Evolutionary conservation across 352 stramenopile genomes (phyloP).

Genomic region (Blastocystis sp.): DNA sequence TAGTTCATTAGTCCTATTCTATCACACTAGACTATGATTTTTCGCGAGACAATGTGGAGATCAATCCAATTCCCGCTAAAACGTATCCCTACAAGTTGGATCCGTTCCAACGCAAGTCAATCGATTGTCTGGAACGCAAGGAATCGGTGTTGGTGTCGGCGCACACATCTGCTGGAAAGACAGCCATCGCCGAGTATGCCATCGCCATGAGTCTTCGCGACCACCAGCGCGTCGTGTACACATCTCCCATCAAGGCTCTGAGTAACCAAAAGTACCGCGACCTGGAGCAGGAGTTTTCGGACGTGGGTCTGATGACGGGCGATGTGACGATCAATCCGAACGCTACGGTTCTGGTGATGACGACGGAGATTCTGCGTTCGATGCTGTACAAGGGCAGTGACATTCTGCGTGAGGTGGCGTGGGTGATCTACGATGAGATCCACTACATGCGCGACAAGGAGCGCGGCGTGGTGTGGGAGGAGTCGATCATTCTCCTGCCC

Average conservation of each 20-base stretch:
- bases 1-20: neutral
- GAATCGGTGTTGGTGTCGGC: constrained; percentile 95
- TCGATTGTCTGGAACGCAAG: constrained; percentile 65
- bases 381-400: constrained; percentile 97
- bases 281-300: constrained; percentile 77
- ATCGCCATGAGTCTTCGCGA: constrained; percentile 86
- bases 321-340: constrained; percentile 98
- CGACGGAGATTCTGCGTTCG: constrained; percentile 85
- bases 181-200: constrained; percentile 89
- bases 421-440: constrained; percentile 98
- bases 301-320: constrained; percentile 97
- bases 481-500: constrained; percentile 93
- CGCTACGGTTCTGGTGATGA: constrained; percentile 91
- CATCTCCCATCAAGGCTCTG: constrained; percentile 96
- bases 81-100: constrained; percentile 92
- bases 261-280: constrained; percentile 97
- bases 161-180: constrained; percentile 59
- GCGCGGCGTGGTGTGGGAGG: constrained; percentile 91
- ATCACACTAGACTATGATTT: constrained; percentile 33
- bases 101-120: constrained; percentile 89
- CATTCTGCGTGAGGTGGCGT: constrained; percentile 85
- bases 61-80: constrained; percentile 74
- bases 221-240: constrained; percentile 91
- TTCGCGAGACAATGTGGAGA: constrained; percentile 16
- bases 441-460: constrained; percentile 99